Percentiles rank a stretch among this genome's conserved stretches.
phyloP scores from a whole-genome alignment of 768 basidiomycete genomes.

The Leccinum barrowsii region DNA sequence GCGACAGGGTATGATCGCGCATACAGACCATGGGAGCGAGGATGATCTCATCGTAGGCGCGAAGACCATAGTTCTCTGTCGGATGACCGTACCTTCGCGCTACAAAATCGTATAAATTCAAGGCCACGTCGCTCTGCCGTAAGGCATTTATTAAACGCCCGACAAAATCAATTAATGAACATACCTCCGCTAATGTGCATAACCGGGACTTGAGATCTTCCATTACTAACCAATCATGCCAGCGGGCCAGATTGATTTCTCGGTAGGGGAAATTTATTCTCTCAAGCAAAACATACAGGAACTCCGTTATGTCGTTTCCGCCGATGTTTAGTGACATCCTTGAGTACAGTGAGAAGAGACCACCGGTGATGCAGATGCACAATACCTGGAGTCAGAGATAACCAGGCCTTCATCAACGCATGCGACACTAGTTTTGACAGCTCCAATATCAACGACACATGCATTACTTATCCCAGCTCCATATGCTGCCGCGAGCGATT shows the following conservation, averaged over 20 bases:
- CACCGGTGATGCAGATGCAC: background rate
- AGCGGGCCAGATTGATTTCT: constrained; percentile 69
- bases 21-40: constrained; percentile 83
- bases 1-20: background rate
- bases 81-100: constrained; percentile 72
- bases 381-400: constrained; percentile 80
- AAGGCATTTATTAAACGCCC: constrained; percentile 2
- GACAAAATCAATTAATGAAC: constrained; percentile 18
- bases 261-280: constrained; percentile 87
- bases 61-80: constrained; percentile 84
- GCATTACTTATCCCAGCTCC: constrained; percentile 94
- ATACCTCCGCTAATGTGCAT: constrained; percentile 85
- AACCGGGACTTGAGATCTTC: constrained; percentile 85
- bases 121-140: constrained; percentile 77
- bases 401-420: constrained; percentile 95
- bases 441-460: constrained; percentile 94
- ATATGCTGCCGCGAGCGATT: constrained; percentile 89
- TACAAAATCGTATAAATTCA: constrained; percentile 88
- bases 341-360: constrained; percentile 6
- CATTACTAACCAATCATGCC: constrained; percentile 88
- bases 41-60: constrained; percentile 94
- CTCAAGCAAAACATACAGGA: constrained; percentile 73
- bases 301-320: constrained; percentile 93
- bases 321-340: constrained; percentile 85
- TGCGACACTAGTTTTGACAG: constrained; percentile 76